A percentile compares a stretch with the other conserved stretches of the same genome.
phyloP scores from a whole-genome alignment of 108 stramenopile species.

The Poteriospumella lacustris region DNA sequence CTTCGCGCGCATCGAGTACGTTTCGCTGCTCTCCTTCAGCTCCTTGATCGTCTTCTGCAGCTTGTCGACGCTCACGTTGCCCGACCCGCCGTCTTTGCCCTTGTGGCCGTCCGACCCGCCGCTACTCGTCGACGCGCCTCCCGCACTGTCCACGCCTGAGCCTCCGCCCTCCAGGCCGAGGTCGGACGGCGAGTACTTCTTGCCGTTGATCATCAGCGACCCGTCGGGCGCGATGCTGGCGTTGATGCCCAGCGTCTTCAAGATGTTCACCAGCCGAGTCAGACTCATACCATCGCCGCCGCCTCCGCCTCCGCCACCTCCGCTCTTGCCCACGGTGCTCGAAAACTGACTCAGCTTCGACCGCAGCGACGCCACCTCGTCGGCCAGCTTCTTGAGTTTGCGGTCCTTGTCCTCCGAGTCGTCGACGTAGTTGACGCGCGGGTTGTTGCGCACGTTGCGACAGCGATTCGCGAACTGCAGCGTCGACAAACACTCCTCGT shows the following conservation, averaged over 20 bases:
- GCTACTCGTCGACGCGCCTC: background rate
- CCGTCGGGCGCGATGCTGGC: conserved; percentile 8
- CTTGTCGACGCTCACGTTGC: conserved; percentile 16
- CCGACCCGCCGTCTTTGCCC: background rate
- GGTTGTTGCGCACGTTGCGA: conserved; percentile 49
- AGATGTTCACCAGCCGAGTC: background rate
- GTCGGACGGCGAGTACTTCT: background rate
- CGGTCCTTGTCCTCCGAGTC: conserved; percentile 26
- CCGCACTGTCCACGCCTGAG: background rate
- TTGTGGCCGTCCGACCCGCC: background rate
- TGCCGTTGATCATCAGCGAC: background rate
- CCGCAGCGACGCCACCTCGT: background rate
- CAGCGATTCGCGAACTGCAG: conserved; percentile 85
- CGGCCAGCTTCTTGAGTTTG: background rate
- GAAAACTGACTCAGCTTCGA: background rate
- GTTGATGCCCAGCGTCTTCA: background rate
- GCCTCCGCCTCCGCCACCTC: background rate
- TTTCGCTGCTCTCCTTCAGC: background rate
- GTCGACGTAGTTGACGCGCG: conserved; percentile 43
- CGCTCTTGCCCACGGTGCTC: background rate
- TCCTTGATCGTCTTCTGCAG: conserved; percentile 16
- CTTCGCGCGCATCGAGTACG: background rate
- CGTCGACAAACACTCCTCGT: conserved; percentile 90
- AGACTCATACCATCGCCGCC: background rate
- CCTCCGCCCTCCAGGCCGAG: background rate